phyloP scores from a whole-genome alignment of 768 basidiomycete species.

The Collybia mongolica region DNA sequence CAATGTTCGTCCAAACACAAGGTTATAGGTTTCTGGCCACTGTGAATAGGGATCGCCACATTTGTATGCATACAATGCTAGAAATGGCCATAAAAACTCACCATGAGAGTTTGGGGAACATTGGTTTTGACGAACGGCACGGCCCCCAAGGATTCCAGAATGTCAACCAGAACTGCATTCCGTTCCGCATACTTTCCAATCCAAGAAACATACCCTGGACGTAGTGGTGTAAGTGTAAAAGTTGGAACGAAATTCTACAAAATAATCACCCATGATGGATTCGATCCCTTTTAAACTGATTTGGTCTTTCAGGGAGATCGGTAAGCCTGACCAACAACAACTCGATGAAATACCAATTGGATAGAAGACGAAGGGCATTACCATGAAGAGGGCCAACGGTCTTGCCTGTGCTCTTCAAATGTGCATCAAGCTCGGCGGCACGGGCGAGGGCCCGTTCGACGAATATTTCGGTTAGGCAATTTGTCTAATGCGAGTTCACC shows the following conservation, averaged over 20 bases:
- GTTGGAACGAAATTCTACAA: neutral
- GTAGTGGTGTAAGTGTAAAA: neutral
- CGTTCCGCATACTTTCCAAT: conserved; percentile 57
- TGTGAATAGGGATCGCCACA: conserved; percentile 19
- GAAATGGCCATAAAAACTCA: conserved; percentile 18
- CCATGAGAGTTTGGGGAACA: conserved; percentile 78
- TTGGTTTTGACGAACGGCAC: conserved; percentile 74
- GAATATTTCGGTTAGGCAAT: conserved; percentile 85
- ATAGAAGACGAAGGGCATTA: conserved; percentile 9
- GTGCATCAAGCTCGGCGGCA: conserved; percentile 66
- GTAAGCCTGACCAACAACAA: conserved; percentile 35
- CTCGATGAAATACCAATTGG: neutral
- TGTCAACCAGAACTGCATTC: conserved; percentile 63
- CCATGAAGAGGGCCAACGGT: conserved; percentile 74
- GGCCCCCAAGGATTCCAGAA: conserved; percentile 67
- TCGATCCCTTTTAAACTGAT: conserved; percentile 67
- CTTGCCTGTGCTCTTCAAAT: conserved; percentile 59
- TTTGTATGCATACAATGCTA: neutral
- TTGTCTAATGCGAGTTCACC: conserved; percentile 44
- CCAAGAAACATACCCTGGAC: conserved; percentile 70
- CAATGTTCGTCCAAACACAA: conserved; percentile 74
- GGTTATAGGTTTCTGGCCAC: conserved; percentile 80
- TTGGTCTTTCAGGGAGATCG: conserved; percentile 77
- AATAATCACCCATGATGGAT: conserved; percentile 56
- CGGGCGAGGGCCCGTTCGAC: conserved; percentile 65